These are phyloP conservation scores for Eucalyptus camaldulensis DNA, from an alignment of 345 rosid genomes.

Conservation along the genomic window DNA sequence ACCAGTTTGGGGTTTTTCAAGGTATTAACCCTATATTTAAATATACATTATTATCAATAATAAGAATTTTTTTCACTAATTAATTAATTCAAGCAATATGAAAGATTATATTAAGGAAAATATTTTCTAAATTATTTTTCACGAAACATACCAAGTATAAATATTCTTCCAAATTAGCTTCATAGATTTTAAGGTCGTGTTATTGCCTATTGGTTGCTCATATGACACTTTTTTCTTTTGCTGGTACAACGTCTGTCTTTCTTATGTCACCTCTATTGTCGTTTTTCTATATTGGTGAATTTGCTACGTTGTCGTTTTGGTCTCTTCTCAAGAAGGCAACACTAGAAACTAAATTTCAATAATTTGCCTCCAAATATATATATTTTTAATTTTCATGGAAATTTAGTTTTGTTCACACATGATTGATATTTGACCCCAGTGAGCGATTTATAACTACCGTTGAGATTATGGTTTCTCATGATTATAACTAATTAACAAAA, in stretches of 20 bases:
- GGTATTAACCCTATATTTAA: no score
- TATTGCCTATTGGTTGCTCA: neutral
- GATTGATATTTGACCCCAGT: neutral
- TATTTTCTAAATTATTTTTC: no score
- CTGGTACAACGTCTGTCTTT: neutral
- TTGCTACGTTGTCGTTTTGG: neutral
- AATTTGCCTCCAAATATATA: neutral
- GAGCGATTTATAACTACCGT: neutral
- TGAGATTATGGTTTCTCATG: neutral
- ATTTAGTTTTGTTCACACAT: neutral
- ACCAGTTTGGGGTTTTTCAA: no score
- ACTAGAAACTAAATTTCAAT: neutral
- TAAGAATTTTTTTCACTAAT: no score
- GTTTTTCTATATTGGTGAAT: neutral
- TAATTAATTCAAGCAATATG: neutral
- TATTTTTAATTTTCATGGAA: neutral
- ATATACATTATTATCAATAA: neutral
- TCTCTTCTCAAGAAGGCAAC: neutral
- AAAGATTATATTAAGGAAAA: no score
- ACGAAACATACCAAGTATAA: neutral
- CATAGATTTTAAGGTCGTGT: neutral
- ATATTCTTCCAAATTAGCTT: neutral
- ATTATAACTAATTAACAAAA: neutral
- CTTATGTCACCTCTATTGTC: neutral
- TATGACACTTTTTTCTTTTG: neutral